Percentiles rank a stretch among this genome's conserved stretches.
These are phyloP conservation scores for Anthracocystis panici-leucophaei DNA, from an alignment of 1,284 basidiomycete species.

Conservation along the genomic window DNA sequence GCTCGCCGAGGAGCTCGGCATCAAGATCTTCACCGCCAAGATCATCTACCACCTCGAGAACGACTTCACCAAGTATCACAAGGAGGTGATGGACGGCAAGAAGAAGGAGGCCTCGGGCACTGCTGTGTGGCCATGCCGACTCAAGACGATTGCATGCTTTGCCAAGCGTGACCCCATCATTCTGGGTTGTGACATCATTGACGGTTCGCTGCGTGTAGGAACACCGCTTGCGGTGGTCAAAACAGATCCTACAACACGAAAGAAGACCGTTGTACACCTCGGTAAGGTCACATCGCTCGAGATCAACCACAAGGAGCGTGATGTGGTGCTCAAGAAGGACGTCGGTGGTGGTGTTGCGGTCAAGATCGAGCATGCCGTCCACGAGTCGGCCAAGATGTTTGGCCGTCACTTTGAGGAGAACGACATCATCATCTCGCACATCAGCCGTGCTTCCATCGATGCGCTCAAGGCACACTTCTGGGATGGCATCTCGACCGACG, in stretches of 20 bases:
- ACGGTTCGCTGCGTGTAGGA: conserved; percentile 88
- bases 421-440: conserved; percentile 90
- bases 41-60: conserved; percentile 99
- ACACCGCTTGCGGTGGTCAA: conserved; percentile 96
- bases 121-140: conserved; percentile 95
- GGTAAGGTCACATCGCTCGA: conserved; percentile 86
- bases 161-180: conserved; percentile 97
- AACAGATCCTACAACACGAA: conserved; percentile 83
- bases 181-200: conserved; percentile 94
- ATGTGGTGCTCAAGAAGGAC: conserved; percentile 91
- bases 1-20: conserved; percentile 91
- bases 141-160: conserved; percentile 92
- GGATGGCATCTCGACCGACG: conserved; percentile 87
- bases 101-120: conserved; percentile 90
- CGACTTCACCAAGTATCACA: conserved; percentile 95
- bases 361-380: conserved; percentile 97
- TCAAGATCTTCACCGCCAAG: conserved; percentile 94
- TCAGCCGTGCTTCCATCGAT: conserved; percentile 92
- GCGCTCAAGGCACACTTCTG: conserved; percentile 81
- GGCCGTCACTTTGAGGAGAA: conserved; percentile 91
- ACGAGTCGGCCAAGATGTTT: conserved; percentile 86
- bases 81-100: conserved; percentile 92
- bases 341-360: conserved; percentile 96
- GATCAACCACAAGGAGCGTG: conserved; percentile 68
- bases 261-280: conserved; percentile 89